phyloP scores from a whole-genome alignment of 495 filamentous ascomycete species.

The Bombardia bombarda region DNA sequence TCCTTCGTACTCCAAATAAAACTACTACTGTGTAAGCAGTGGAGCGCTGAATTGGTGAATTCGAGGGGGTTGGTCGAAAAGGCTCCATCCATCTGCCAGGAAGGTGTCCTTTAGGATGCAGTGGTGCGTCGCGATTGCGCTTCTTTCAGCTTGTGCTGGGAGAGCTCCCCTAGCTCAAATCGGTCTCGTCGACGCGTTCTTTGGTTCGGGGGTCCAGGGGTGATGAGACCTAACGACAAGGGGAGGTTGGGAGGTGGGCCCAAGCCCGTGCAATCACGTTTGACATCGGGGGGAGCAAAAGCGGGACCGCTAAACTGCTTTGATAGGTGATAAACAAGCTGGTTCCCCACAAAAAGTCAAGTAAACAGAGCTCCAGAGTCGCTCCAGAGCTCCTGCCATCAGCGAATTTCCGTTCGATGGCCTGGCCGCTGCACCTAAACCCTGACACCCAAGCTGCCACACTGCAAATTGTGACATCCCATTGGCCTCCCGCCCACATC shows the following conservation, averaged over 20 bases:
- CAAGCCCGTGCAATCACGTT: constrained; percentile 12
- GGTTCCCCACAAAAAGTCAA: constrained; percentile 16
- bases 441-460: constrained; percentile 14
- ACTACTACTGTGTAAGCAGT: too few species aligned
- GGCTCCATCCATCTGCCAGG: too few species aligned
- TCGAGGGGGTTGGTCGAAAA: too few species aligned
- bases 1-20: too few species aligned
- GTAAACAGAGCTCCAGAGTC: constrained; percentile 23
- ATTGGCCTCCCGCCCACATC: constrained; percentile 13
- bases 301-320: constrained; percentile 21
- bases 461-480: constrained; percentile 12
- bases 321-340: constrained; percentile 27
- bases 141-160: constrained; percentile 22
- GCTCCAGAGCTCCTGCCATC: constrained; percentile 10
- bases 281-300: constrained; percentile 8
- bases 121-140: too few species aligned
- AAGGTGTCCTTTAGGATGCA: too few species aligned
- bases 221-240: too few species aligned
- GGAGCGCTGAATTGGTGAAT: too few species aligned
- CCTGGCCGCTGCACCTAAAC: constrained; percentile 9
- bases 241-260: constrained; percentile 12
- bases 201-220: constrained; percentile 8
- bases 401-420: constrained; percentile 3
- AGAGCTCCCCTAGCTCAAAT: constrained; percentile 19
- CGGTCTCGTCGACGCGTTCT: constrained; percentile 17